These are phyloP conservation scores for Fomitopsis betulina DNA, from an alignment of 1,284 basidiomycete genomes.

Conservation along the genomic window DNA sequence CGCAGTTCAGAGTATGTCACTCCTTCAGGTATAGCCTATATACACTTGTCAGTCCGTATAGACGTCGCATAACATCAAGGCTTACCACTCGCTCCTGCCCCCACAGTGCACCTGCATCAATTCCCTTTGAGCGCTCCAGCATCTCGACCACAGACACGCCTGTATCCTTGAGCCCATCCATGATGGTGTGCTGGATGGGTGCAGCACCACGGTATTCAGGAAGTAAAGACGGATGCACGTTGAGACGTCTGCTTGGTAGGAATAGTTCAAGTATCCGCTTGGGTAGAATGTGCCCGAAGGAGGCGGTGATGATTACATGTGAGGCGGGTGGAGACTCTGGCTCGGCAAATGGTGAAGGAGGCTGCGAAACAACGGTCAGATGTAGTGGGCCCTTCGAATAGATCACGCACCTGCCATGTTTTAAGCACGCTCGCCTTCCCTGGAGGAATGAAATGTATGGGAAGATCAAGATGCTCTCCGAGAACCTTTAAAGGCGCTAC, in stretches of 20 bases:
- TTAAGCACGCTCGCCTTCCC: constrained; percentile 52
- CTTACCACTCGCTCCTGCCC: constrained; percentile 39
- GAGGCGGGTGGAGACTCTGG: constrained; percentile 27
- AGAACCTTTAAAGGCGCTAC: constrained; percentile 57
- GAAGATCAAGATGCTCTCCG: constrained; percentile 43
- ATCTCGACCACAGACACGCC: constrained; percentile 72
- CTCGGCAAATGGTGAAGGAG: constrained; percentile 41
- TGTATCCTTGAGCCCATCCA: constrained; percentile 55
- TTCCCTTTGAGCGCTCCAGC: constrained; percentile 49
- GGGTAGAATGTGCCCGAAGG: constrained; percentile 89
- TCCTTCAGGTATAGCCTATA: constrained; percentile 48
- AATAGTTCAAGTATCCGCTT: constrained; percentile 65
- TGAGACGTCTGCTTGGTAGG: constrained; percentile 60
- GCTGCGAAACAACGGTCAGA: constrained; percentile 19
- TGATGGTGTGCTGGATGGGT: constrained; percentile 85
- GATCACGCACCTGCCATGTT: constrained; percentile 46
- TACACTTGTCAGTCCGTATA: not conserved
- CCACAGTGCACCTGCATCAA: constrained; percentile 64
- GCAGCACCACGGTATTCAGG: constrained; percentile 90
- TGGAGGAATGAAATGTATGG: constrained; percentile 55
- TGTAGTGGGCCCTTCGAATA: not conserved
- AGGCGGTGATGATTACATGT: constrained; percentile 82
- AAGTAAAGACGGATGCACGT: constrained; percentile 89
- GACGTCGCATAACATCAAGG: constrained; percentile 3
- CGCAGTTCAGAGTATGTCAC: constrained; percentile 55